Evolutionary conservation across 2,329 filamentous ascomycete genomes (phyloP), one percentile per base, ranked within the genome.

Genomic region (Colletotrichum sp.): DNA sequence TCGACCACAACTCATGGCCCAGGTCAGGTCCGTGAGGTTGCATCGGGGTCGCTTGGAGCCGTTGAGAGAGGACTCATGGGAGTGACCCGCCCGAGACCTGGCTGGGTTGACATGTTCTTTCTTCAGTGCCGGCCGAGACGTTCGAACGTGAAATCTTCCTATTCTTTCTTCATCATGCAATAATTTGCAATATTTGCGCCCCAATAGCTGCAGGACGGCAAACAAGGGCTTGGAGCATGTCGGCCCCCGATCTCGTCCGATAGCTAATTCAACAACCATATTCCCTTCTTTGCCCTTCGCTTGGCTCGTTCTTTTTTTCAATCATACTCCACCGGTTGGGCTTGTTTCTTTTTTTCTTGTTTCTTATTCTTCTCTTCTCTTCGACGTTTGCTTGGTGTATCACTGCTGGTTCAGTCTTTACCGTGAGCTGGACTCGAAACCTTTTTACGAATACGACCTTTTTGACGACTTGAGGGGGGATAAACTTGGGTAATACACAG

Each of bases 321-420:
- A 56, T 24, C 24, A 43, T 70, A 61, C 36, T 48, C 55, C 52
- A 66, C 28, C 12, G 52, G 10, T n/a, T 75, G 71, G 60, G 36
- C 18, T 70, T 69, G 21, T 70, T 55, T 24, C 28, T 52, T 21
- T 52, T 21, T 8, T 52, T 52, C n/a, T 52, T 52, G 32, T 60
- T 61, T 38, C 55, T 38, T 55, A 10, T 48, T 60, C 13, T 26
- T 65, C 48, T 34, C 18, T 28, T 36, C 28, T 34, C n/a, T 43
- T 26, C 26, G 15, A 68, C 12, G 28, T 60, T 55, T 32, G 21
- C 28, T 18, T 66, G 24, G 52, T 62, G 55, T 18, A 24, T 21
- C 28, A 26, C 74, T 75, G 66, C 71, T 75, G 74, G 71, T 62
- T 75, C 74, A 66, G 71, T 62, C 30, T 32, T 70, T 61, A 26